Conservation (phyloP, 805 yeast genomes). For the Kluyveromyces wickerhamii region DNA sequence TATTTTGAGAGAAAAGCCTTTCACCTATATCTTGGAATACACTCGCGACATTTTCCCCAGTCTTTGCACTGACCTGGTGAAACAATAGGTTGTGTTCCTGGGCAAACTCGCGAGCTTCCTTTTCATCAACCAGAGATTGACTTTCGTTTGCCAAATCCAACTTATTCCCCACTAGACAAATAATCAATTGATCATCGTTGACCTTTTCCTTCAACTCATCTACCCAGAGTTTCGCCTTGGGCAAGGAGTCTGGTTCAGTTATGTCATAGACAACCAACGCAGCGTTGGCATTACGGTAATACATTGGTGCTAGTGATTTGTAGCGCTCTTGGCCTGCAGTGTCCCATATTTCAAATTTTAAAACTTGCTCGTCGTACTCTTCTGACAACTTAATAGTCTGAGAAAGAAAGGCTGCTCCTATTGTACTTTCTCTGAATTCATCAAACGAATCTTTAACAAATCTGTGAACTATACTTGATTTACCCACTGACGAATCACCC, state of each 20-base stretch:
- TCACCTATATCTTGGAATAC: conserved; percentile 44
- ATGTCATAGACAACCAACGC: conserved; percentile 88
- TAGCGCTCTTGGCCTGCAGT: conserved; percentile 95
- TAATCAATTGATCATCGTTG: conserved; percentile 55
- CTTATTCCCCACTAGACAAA: conserved; percentile 86
- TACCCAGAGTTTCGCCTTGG: conserved; percentile 83
- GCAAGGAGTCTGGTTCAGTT: conserved; percentile 60
- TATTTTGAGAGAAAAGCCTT: conserved; percentile 30
- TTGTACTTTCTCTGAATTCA: conserved; percentile 77
- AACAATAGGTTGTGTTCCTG: conserved; percentile 42
- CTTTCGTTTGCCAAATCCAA: conserved; percentile 45
- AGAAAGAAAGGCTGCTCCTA: conserved; percentile 97
- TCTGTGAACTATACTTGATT: conserved; percentile 71
- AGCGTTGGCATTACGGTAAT: conserved; percentile 69
- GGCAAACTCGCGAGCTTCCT: conserved; percentile 47
- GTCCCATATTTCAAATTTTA: conserved; percentile 76
- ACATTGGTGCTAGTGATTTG: conserved; percentile 77
- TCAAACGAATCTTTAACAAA: conserved; percentile 71
- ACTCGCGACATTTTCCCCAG: conserved; percentile 42
- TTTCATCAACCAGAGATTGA: conserved; percentile 38
- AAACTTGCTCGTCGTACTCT: conserved; percentile 18
- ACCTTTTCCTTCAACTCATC: conserved; percentile 85
- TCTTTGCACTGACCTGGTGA: conserved; percentile 52
- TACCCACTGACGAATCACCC: conserved; percentile 82
- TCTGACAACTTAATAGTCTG: conserved; percentile 47